phyloP scores from a whole-genome alignment of 2,329 filamentous ascomycete species.

The Apiospora arundinis region DNA sequence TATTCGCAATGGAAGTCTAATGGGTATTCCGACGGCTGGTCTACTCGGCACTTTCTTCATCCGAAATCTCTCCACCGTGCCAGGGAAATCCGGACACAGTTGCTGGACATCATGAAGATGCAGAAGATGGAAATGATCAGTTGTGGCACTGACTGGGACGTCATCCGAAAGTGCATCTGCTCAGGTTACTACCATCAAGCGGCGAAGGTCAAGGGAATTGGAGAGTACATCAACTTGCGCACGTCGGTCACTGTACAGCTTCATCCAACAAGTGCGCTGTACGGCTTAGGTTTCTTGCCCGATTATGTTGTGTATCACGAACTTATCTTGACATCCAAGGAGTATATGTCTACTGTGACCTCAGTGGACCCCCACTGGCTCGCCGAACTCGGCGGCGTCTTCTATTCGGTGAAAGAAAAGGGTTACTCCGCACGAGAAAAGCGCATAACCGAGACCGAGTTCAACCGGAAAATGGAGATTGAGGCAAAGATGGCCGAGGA shows the following conservation, averaged over 20 bases:
- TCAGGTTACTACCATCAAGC: conserved; percentile 98
- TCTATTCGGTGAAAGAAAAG: conserved; percentile 97
- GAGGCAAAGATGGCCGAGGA: conserved; percentile 92
- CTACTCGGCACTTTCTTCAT: conserved; percentile 90
- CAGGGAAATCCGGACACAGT: conserved; percentile 92
- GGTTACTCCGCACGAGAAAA: conserved; percentile 89
- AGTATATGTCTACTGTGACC: conserved; percentile 98
- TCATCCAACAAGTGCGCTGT: conserved; percentile 91
- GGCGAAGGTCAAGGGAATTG: conserved; percentile 92
- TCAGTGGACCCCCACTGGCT: conserved; percentile 97
- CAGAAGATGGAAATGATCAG: conserved; percentile 88
- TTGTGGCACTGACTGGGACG: conserved; percentile 96
- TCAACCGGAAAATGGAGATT: conserved; percentile 91
- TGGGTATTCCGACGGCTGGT: conserved; percentile 90
- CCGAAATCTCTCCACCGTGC: conserved; percentile 91
- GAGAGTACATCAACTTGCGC: conserved; percentile 95
- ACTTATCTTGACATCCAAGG: conserved; percentile 92
- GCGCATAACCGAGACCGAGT: conserved; percentile 87
- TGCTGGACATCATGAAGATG: conserved; percentile 91
- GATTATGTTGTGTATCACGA: conserved; percentile 99
- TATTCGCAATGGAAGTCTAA: conserved; percentile 96
- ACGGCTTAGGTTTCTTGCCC: conserved; percentile 89
- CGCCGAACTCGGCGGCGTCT: conserved; percentile 93
- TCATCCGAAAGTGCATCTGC: conserved; percentile 95
- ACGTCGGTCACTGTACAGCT: conserved; percentile 94